Evolutionary conservation across 768 basidiomycete species (phyloP), one percentile per base, ranked within the genome.

Genomic region (Phlebiopsis gigantea): DNA sequence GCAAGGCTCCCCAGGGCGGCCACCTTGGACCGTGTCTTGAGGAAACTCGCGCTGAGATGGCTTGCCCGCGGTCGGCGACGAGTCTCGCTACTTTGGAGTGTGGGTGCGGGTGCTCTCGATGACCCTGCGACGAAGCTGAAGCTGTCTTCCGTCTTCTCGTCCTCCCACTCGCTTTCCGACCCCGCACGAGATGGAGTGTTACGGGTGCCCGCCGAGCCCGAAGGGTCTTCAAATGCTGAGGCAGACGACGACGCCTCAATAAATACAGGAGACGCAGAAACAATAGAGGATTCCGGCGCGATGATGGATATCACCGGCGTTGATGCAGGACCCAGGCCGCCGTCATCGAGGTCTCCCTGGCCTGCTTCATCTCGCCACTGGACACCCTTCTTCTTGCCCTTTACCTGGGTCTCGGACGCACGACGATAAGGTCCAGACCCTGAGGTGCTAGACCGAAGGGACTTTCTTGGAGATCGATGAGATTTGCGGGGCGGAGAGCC

Each of bases 121-220:
- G 58, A 28, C 19, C 63, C 51, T 5, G 79, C 72, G 55, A 74
- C 59, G 58, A 84, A 56, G 61, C 76, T 81, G 63, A 88, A 65
- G 66, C 86, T 89, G 49, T 90, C 89, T 7, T 93, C 90, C 0
- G 87, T 89, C 72, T 81, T 88, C 66, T 92, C 90, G 65, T 93
- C 90, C 70, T 93, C 90, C 90, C 91, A 93, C 56, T 93, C 90
- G 68, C 87, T 90, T 63, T 92, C 90, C 5, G 88, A 90, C 5
- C 83, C 53, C n/a, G 53, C 78, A 57, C 61, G 59, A 1, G 58
- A 24, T 19, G 67, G 66, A n/a, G 60, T 50, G 46, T 55, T 61
- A 1, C 66, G 62, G 15, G 49, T 45, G 7, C 53, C 56, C 24
- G 55, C 45, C 15, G 56, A 49, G 15, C 53, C 44, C 5, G 63